phyloP scores from a whole-genome alignment of 2,329 filamentous ascomycete genomes.

The Coniochaeta sp. region DNA sequence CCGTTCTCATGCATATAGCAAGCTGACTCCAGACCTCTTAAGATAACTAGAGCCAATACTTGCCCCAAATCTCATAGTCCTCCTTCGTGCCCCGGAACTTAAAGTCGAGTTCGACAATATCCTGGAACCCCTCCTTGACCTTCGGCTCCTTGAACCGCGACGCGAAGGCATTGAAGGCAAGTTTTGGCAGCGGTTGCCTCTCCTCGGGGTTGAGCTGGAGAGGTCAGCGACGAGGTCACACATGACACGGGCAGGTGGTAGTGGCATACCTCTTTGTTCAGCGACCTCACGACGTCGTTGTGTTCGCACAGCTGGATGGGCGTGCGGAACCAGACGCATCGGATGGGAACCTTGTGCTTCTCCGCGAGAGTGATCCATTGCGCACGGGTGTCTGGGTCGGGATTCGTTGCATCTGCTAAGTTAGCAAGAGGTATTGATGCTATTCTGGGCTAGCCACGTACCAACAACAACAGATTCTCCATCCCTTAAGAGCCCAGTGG shows the following conservation, averaged over 20 bases:
- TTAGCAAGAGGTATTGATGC: slow-evolving; percentile 4
- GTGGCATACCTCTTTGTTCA: slow-evolving; percentile 40
- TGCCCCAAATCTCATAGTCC: slow-evolving; percentile 65
- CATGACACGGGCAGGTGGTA: not conserved
- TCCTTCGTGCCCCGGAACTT: slow-evolving; percentile 63
- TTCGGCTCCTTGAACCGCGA: slow-evolving; percentile 68
- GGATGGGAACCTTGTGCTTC: slow-evolving; percentile 65
- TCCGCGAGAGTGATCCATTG: slow-evolving; percentile 72
- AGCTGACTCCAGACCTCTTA: no score
- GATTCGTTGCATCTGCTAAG: slow-evolving; percentile 83
- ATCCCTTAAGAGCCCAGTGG: slow-evolving; percentile 55
- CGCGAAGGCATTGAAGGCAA: slow-evolving; percentile 74
- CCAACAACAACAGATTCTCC: slow-evolving; percentile 70
- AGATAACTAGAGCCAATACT: slow-evolving; percentile 67
- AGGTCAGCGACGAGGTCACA: not conserved
- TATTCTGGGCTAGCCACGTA: slow-evolving; percentile 33
- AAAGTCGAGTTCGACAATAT: slow-evolving; percentile 72
- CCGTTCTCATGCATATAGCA: no score
- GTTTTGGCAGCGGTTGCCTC: slow-evolving; percentile 62
- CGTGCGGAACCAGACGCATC: slow-evolving; percentile 80
- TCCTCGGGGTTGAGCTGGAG: slow-evolving; percentile 73
- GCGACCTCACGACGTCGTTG: slow-evolving; percentile 76
- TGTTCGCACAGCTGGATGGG: slow-evolving; percentile 66
- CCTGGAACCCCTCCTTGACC: slow-evolving; percentile 72
- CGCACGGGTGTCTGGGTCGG: slow-evolving; percentile 68